Base-by-base conservation (phyloP, 345 rosid genomes). In the Eutrema heterophyllum region DNA sequence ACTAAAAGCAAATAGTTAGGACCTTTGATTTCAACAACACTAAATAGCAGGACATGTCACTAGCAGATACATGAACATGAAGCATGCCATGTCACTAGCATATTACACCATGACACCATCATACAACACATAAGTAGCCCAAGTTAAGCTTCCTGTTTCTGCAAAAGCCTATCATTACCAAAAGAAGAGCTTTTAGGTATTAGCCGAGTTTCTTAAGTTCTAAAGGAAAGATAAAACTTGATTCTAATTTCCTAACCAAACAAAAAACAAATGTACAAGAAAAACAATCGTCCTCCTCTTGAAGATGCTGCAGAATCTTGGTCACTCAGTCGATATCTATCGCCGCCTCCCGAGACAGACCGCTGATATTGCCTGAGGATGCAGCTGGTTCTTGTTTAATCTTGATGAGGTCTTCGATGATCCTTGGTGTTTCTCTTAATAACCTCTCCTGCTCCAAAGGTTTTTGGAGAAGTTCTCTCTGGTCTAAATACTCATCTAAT, bases 381-480 rank as follows among this genome's bases (percentile, higher is more conserved):
- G 68, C 24, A 49, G 8, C 44, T 49, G 53, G 3, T 16, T 57
- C 65, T 54, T 21, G 32, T 45, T 69, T 52, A 1, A 72, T 9
- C 69, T 78, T 75, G 10, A 78, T 16, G 36, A 68, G 8, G 8
- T 78, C 78, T 67, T 68, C 78, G 0, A 57, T 57, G 72, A 79
- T 68, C 62, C 4, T 63, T 27, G 82, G 79, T 9, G 48, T 54
- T 70, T 74, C n/a, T 41, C 8, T 69, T 16, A 79, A 0, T 39
- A 79, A 35, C 13, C 72, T 73, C 55, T 74, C 75, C 58, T 79
- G 82, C 71, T 79, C 82, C 32, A 57, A 44, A 30, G 78, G 68
- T 27, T 74, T 68, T 9, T 69, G 14, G 29, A 79, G 82, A 50
- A 64, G 44, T 26, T 63, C 82, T 64, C 78, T 68, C 62, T 79